A percentile compares a stretch with the other conserved stretches of the same genome.
These are phyloP conservation scores for Vanrija humicola DNA, from an alignment of 1,284 basidiomycete species.

Conservation along the genomic window DNA sequence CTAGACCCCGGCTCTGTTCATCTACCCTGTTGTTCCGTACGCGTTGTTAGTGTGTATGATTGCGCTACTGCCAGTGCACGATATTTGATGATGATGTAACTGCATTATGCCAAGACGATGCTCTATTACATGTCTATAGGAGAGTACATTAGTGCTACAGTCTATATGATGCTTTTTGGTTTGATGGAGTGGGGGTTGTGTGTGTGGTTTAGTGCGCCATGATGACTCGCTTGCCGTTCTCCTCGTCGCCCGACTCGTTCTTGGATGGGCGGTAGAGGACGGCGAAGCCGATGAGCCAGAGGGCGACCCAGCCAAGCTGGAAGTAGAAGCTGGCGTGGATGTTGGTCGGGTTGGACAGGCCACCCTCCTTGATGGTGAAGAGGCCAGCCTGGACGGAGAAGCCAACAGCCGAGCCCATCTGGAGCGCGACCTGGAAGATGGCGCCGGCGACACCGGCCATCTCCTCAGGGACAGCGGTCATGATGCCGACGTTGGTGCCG, in stretches of 20 bases:
- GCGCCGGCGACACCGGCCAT: constrained; percentile 44
- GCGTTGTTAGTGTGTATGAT: too few relatives aligned
- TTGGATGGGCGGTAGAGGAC: constrained; percentile 30
- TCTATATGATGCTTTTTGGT: too few relatives aligned
- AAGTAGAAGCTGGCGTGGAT: constrained; percentile 37
- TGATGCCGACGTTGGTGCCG: constrained; percentile 30
- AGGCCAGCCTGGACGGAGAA: constrained; percentile 43
- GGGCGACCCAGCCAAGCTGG: constrained; percentile 37
- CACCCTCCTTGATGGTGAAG: constrained; percentile 33
- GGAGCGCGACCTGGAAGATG: constrained; percentile 39
- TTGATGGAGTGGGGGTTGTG: too few relatives aligned
- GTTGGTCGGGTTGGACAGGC: constrained; percentile 32
- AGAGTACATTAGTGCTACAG: too few relatives aligned
- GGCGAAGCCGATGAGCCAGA: constrained; percentile 33
- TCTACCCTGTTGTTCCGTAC: too few relatives aligned
- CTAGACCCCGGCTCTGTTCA: too few relatives aligned
- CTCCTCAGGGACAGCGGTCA: constrained; percentile 34
- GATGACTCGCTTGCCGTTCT: neutral
- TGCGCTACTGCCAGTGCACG: too few relatives aligned
- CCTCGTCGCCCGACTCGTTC: constrained; percentile 6
- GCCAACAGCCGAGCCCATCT: constrained; percentile 38
- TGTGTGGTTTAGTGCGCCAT: neutral
- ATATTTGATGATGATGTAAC: too few relatives aligned
- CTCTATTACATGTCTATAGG: too few relatives aligned
- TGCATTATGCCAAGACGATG: too few relatives aligned